Evolutionary conservation across 257 asterid genomes (phyloP).

Genomic region (Solanum pennellii): DNA sequence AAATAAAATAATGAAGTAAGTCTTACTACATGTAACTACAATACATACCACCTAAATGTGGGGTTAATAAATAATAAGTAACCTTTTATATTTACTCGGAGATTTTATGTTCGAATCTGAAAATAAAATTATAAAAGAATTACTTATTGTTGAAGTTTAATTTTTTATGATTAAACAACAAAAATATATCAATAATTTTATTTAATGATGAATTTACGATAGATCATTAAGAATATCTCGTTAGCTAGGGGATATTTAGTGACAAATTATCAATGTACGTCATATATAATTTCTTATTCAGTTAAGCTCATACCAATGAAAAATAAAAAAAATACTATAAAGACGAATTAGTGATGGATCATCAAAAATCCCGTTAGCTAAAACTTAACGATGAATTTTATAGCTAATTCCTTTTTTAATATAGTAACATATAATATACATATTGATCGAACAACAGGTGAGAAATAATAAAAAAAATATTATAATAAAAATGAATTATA

Average conservation of each 20-base stretch:
- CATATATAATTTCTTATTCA: background rate
- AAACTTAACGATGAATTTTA: background rate
- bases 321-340: background rate
- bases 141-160: background rate
- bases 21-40: background rate
- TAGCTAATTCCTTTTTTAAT: background rate
- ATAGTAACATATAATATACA: background rate
- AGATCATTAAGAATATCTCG: background rate
- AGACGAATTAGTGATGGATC: background rate
- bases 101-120: background rate
- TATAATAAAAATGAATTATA: background rate
- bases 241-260: background rate
- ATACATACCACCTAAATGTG: background rate
- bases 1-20: background rate
- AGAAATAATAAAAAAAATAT: background rate
- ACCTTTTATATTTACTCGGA: background rate
- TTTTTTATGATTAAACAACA: background rate
- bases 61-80: background rate
- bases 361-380: background rate
- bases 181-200: background rate
- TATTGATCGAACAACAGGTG: fast-evolving
- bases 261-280: background rate
- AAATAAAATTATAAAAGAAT: background rate
- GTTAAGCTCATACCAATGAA: background rate
- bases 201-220: background rate